These are phyloP conservation scores for Solanum chiquidenum DNA, from an alignment of 257 asterid species.

Conservation along the genomic window DNA sequence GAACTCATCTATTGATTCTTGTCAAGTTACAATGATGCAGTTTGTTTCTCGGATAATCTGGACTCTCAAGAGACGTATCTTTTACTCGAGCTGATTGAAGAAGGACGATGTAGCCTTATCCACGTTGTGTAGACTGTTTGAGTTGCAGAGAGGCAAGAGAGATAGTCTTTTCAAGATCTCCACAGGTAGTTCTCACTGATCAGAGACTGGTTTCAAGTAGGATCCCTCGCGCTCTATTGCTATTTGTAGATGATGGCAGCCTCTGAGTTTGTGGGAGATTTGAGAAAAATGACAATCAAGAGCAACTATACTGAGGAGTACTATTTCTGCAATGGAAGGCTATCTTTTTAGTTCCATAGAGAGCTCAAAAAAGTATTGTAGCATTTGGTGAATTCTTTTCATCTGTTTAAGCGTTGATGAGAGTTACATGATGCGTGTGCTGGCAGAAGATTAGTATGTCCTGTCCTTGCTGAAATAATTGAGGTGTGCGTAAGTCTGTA, in stretches of 20 bases:
- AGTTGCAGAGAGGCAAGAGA: neutral
- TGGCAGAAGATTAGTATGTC: neutral
- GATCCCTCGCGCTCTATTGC: neutral
- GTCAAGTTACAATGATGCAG: neutral
- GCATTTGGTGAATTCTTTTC: neutral
- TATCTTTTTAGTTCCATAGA: neutral
- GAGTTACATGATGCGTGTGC: neutral
- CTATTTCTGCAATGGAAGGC: neutral
- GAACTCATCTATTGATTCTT: neutral
- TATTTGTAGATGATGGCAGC: neutral
- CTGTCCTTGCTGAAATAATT: neutral
- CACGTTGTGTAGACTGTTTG: neutral
- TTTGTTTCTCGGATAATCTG: neutral
- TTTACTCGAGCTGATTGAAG: neutral
- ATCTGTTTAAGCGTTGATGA: neutral
- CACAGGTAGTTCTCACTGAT: neutral
- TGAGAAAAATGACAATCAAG: neutral
- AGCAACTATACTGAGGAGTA: neutral
- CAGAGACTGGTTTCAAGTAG: neutral
- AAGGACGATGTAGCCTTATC: neutral
- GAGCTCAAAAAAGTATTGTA: neutral
- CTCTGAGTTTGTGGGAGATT: neutral
- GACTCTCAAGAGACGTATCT: neutral
- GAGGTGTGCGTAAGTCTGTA: too few species aligned
- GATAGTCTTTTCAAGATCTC: neutral